Evolutionary conservation across 208 protist species (phyloP).

Genomic region (Crithidia brevicula): DNA sequence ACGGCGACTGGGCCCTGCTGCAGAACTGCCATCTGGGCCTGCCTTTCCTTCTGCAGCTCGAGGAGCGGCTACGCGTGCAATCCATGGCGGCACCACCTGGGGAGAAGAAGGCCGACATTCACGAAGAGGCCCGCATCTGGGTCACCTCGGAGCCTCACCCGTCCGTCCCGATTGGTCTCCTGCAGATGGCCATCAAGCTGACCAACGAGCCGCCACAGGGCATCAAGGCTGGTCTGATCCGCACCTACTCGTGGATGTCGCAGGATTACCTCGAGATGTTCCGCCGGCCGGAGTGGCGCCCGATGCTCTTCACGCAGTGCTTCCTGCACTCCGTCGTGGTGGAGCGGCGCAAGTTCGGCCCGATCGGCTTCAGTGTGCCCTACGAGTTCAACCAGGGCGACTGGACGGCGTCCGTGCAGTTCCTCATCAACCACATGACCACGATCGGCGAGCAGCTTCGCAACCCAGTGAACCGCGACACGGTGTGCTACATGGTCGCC

Average conservation of each 20-base stretch:
- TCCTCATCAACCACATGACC: conserved; percentile 98
- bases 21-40: conserved; percentile 98
- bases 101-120: conserved; percentile 81
- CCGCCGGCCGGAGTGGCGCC: conserved; percentile 95
- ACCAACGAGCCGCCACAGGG: conserved; percentile 98
- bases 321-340: conserved; percentile 98
- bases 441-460: conserved; percentile 95
- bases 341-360: conserved; percentile 98
- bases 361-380: conserved; percentile 98
- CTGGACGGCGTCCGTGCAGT: conserved; percentile 96
- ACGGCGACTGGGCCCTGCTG: conserved; percentile 95
- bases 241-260: conserved; percentile 96
- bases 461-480: conserved; percentile 93
- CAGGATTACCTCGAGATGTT: conserved; percentile 97
- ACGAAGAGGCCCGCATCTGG: conserved; percentile 96
- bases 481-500: conserved; percentile 97
- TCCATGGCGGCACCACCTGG: conserved; percentile 67
- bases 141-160: conserved; percentile 96
- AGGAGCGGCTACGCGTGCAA: conserved; percentile 89
- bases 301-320: conserved; percentile 96
- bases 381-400: conserved; percentile 99
- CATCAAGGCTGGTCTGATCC: conserved; percentile 96
- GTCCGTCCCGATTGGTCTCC: conserved; percentile 95
- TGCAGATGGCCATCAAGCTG: conserved; percentile 98
- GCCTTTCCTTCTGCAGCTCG: conserved; percentile 91